Conservation (phyloP, 305 asterid genomes). For the Galium porrigens region DNA sequence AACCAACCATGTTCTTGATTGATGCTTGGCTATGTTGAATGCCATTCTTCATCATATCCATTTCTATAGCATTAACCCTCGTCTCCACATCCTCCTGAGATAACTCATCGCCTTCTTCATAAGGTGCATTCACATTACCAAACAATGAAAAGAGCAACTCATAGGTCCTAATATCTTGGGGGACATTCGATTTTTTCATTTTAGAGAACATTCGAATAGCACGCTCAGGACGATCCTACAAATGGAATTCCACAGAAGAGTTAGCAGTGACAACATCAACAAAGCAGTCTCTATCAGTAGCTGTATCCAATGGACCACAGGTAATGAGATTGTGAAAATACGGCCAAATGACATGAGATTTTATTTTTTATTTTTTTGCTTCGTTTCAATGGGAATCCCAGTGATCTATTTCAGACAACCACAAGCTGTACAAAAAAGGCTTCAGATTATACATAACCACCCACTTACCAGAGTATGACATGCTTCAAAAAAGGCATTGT, state of each 20-base stretch:
- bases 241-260: slow-evolving; percentile 17
- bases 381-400: not conserved
- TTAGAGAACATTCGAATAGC: slow-evolving; percentile 45
- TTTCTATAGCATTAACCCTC: slow-evolving; percentile 64
- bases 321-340: not conserved
- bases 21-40: slow-evolving; percentile 59
- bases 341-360: not conserved
- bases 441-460: slow-evolving; percentile 13
- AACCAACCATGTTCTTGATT: slow-evolving; percentile 52
- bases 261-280: slow-evolving; percentile 8
- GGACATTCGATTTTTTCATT: slow-evolving; percentile 41
- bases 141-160: slow-evolving; percentile 61
- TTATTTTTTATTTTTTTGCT: too few relatives aligned
- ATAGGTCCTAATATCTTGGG: slow-evolving; percentile 59
- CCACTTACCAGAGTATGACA: slow-evolving; percentile 59
- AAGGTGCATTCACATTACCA: slow-evolving; percentile 67
- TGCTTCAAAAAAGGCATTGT: slow-evolving; percentile 65
- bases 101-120: slow-evolving; percentile 40
- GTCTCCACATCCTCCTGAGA: slow-evolving; percentile 55
- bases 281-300: not conserved
- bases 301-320: not conserved
- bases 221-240: slow-evolving; percentile 75
- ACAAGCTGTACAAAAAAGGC: slow-evolving; percentile 6
- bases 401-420: not conserved
- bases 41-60: slow-evolving; percentile 62